Conservation (phyloP, 2,329 filamentous ascomycete species). For the Exserohilum rostratum region DNA sequence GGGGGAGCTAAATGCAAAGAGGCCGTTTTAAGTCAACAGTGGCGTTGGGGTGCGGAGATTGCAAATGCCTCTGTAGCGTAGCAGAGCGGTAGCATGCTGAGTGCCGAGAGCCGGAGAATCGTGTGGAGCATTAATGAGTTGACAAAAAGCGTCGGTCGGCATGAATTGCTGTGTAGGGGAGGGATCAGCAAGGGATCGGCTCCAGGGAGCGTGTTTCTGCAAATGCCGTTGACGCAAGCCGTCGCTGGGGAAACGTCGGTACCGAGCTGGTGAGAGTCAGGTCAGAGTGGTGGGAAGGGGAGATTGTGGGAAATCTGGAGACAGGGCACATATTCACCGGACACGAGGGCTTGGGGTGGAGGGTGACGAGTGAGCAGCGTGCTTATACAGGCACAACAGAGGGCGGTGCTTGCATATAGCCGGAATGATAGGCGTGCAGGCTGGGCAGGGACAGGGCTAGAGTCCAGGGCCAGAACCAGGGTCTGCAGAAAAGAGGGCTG, state of each 20-base stretch:
- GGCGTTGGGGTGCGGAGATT: conserved; percentile 33
- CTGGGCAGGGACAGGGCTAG: too few relatives aligned
- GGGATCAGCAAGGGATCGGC: conserved; percentile 9
- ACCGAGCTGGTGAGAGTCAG: background rate
- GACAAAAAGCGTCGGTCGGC: background rate
- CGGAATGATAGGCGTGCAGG: conserved; percentile 17
- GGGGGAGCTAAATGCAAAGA: conserved; percentile 13
- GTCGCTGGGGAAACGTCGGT: background rate
- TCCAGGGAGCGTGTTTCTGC: background rate
- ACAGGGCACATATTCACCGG: background rate
- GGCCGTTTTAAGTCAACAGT: conserved; percentile 7
- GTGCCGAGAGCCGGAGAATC: background rate
- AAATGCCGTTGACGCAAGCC: conserved; percentile 3
- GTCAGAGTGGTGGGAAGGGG: too few relatives aligned
- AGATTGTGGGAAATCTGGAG: too few relatives aligned
- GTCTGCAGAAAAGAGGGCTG: conserved; percentile 6
- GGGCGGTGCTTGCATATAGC: conserved; percentile 14
- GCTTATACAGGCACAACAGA: background rate
- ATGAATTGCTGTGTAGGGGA: conserved; percentile 3
- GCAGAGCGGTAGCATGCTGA: conserved; percentile 3
- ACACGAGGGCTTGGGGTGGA: background rate
- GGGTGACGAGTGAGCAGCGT: background rate
- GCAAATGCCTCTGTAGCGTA: conserved; percentile 8
- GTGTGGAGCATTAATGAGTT: background rate
- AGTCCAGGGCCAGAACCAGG: conserved; percentile 1